Base-by-base conservation (phyloP, 257 asterid genomes). In the Ballota nigra region DNA sequence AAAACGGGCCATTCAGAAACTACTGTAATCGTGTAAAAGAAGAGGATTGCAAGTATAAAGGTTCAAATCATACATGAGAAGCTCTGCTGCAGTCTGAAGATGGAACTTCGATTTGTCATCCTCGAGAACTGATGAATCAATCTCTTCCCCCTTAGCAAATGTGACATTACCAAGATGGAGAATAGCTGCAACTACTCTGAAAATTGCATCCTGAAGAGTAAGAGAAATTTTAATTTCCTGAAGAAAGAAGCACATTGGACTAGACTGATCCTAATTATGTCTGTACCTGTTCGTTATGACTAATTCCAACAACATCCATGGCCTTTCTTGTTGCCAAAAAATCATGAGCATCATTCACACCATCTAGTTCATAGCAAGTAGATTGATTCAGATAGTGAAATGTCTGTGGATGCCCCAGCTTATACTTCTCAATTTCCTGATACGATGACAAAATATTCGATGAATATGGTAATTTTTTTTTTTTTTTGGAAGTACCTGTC, bases 291-390 rank as follows among this genome's bases (percentile, higher is more conserved):
- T 92, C 96, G 60, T 71, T 69, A 79, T 82, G 80, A 78, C 91
- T 88, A 77, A 92, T 92, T 76, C 98, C 98, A 47, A 92, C 95
- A 69, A 92, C 77, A 83, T 86, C 96, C 98, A 92, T 92, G 75
- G 98, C 98, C 75, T 87, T 89, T 79, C 98, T 92, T 73, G 92
- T 89, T 28, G 86, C 95, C 82, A 92, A 88, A 83, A 88, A 92
- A 53, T 89, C 96, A 62, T 83, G 90, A 77, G 89, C 87, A 67
- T 92, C 98, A 80, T 76, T 84, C 61, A 89, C 78, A 55, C 90
- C 98, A 80, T 77, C 92, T 65, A 89, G 81, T 74, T 86, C 89
- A 72, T 64, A 79, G 87, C 96, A 92, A 68, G 86, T 88, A 56
- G 98, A 89, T 65, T 92, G 96, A 81, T 89, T 92, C 34, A 92